These are phyloP conservation scores for Monosporozyma aerobia DNA, from an alignment of 805 yeast genomes.

Conservation along the genomic window DNA sequence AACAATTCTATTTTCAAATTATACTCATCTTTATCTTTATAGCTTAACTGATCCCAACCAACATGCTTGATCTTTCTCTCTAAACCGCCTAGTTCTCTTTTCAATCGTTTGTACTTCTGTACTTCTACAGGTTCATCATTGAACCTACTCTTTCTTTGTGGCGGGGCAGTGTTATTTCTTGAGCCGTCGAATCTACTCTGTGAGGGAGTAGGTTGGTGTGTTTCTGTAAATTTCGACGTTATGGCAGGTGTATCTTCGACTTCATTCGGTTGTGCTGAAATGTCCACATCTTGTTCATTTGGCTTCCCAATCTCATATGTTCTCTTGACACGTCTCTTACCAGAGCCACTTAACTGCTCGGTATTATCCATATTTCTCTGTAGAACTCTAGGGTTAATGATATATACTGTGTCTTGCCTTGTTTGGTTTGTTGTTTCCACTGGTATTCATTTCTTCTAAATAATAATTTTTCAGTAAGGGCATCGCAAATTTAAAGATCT, in stretches of 20 bases:
- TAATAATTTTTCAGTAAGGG: background rate
- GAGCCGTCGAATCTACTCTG: background rate
- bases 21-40: conserved; percentile 43
- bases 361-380: background rate
- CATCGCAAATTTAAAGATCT: conserved; percentile 1
- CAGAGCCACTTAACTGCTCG: background rate
- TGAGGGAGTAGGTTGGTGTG: background rate
- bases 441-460: background rate
- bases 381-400: no score
- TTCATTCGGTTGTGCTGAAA: background rate
- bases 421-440: background rate
- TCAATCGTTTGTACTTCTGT: conserved; percentile 35
- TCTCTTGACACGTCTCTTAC: conserved; percentile 2
- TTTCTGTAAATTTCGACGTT: background rate
- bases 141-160: conserved; percentile 5
- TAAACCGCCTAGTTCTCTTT: conserved; percentile 39
- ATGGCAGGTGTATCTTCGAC: background rate
- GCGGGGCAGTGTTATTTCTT: background rate
- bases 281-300: background rate
- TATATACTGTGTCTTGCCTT: background rate
- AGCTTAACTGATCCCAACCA: conserved; percentile 47
- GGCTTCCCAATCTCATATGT: background rate
- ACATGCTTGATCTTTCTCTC: conserved; percentile 41
- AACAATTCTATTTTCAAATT: conserved; percentile 42
- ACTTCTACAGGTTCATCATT: conserved; percentile 8